Percentiles rank a stretch among this genome's conserved stretches.
phyloP scores from a whole-genome alignment of 2,329 filamentous ascomycete species.

The Purpureocillium lavendulum region DNA sequence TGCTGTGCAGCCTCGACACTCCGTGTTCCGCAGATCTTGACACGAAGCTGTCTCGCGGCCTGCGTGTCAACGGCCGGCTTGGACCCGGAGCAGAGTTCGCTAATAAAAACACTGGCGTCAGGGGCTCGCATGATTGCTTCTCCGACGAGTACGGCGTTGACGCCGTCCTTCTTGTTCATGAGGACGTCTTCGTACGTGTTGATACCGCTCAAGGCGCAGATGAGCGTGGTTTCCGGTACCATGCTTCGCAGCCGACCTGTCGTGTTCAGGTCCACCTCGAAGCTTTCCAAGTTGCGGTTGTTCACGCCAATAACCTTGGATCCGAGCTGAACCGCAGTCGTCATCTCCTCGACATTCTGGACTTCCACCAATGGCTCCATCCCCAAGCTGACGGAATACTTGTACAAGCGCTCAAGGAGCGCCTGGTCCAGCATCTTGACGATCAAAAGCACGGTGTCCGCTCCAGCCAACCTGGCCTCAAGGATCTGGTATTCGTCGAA shows the following conservation, averaged over 20 bases:
- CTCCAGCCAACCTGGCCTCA: slow-evolving; percentile 84
- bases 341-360: slow-evolving; percentile 90
- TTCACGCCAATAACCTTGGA: slow-evolving; percentile 94
- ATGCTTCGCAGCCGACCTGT: slow-evolving; percentile 81
- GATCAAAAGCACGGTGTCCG: slow-evolving; percentile 89
- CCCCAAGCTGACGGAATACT: slow-evolving; percentile 79
- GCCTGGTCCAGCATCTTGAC: slow-evolving; percentile 91
- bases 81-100: slow-evolving; percentile 63
- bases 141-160: slow-evolving; percentile 87
- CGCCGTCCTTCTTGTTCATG: slow-evolving; percentile 79
- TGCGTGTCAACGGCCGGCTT: slow-evolving; percentile 24
- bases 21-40: slow-evolving; percentile 94
- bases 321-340: slow-evolving; percentile 74
- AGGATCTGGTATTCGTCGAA: slow-evolving; percentile 98
- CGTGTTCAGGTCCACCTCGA: slow-evolving; percentile 91
- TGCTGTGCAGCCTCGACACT: slow-evolving; percentile 70
- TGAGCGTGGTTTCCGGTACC: slow-evolving; percentile 76
- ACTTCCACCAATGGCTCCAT: slow-evolving; percentile 99
- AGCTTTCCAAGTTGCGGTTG: slow-evolving; percentile 92
- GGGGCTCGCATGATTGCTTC: slow-evolving; percentile 92
- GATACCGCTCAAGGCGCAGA: slow-evolving; percentile 93
- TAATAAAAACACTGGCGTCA: slow-evolving; percentile 76
- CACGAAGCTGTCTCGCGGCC: slow-evolving; percentile 47
- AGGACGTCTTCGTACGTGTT: slow-evolving; percentile 81
- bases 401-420: slow-evolving; percentile 69